Evolutionary conservation across 2,329 filamentous ascomycete species (phyloP).

Genomic region (Geosmithia putterillii): DNA sequence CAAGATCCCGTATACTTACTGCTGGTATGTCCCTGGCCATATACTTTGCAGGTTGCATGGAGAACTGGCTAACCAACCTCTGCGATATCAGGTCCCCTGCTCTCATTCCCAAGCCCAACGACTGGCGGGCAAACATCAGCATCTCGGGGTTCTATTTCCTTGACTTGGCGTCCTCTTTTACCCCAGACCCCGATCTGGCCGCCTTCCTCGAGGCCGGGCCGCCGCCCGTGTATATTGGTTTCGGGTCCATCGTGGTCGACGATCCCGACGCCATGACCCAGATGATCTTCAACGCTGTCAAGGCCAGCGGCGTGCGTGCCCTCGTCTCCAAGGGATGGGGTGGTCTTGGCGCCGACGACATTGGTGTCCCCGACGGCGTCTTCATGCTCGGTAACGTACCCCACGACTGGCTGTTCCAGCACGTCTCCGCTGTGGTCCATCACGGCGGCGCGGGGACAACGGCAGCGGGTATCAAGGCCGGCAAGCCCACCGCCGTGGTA

Average conservation of each 20-base stretch:
- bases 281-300: slow-evolving; percentile 60
- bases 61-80: not conserved
- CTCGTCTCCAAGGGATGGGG: slow-evolving; percentile 85
- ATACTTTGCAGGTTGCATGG: not conserved
- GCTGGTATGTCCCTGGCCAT: slow-evolving; percentile 42
- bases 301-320: slow-evolving; percentile 56
- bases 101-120: slow-evolving; percentile 64
- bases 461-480: slow-evolving; percentile 70
- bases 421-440: slow-evolving; percentile 71
- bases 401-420: slow-evolving; percentile 81
- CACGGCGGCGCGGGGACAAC: slow-evolving; percentile 84
- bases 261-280: slow-evolving; percentile 59
- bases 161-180: slow-evolving; percentile 52
- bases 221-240: slow-evolving; percentile 71
- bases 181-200: slow-evolving; percentile 50
- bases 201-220: slow-evolving; percentile 56
- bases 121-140: slow-evolving; percentile 61
- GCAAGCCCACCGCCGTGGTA: slow-evolving; percentile 69
- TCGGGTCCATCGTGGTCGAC: slow-evolving; percentile 72
- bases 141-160: slow-evolving; percentile 71
- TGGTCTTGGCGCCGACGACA: slow-evolving; percentile 60
- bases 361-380: slow-evolving; percentile 60
- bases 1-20: slow-evolving; percentile 77
- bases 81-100: slow-evolving; percentile 43
- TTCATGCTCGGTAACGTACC: slow-evolving; percentile 79